phyloP scores from a whole-genome alignment of 2,329 filamentous ascomycete species.

The Whalleya microplaca region DNA sequence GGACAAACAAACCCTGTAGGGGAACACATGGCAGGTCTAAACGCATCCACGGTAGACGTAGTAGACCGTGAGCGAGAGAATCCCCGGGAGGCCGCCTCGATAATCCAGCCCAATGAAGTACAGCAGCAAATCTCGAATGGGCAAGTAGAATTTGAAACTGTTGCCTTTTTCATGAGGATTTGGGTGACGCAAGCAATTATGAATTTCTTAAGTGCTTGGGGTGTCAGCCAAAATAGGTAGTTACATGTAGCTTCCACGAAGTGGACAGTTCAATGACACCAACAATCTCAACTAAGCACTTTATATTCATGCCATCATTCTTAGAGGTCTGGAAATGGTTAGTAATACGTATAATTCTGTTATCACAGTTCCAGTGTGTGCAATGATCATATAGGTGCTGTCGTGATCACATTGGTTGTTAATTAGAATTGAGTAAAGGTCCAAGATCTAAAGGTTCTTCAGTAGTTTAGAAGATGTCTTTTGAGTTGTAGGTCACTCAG shows the following conservation, averaged over 20 bases:
- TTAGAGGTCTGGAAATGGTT: no score
- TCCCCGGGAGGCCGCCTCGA: neutral
- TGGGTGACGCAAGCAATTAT: neutral
- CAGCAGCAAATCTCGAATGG: neutral
- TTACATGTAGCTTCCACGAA: neutral
- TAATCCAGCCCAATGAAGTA: neutral
- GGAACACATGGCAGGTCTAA: neutral
- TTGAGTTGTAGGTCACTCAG: no score
- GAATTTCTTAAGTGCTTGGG: neutral
- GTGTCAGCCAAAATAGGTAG: neutral
- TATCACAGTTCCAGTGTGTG: no score
- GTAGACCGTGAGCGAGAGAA: neutral
- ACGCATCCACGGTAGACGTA: neutral
- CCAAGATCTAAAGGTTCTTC: no score
- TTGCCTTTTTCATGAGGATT: neutral
- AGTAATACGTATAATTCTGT: no score
- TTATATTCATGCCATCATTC: no score
- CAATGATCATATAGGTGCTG: no score
- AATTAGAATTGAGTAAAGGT: no score
- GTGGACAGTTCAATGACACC: no score
- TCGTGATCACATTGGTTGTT: no score
- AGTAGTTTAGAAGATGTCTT: no score
- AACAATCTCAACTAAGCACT: no score
- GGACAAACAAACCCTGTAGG: neutral
- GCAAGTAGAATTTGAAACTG: neutral